Base-by-base conservation (phyloP, 2,329 filamentous ascomycete species). In the Monosporascus cannonballus region DNA sequence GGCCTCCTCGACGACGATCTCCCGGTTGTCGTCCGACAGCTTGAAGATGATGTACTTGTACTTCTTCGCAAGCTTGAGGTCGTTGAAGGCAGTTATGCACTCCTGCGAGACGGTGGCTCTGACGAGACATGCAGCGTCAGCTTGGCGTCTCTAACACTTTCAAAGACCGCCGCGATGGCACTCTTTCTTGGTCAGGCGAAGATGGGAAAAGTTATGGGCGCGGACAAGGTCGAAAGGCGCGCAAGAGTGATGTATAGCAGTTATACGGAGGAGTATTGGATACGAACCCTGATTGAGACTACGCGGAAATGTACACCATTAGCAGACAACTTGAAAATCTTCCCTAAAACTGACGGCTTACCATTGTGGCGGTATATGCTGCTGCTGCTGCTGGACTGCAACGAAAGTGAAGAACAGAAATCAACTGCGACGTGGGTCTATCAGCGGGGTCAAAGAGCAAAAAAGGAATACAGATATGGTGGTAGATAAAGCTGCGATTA, bases 1-100 rank as follows among this genome's bases (percentile, higher is more conserved):
- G 51, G 83, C 79, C 70, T 89, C 84, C 73, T 93, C 89, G 64
- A 94, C 83, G 54, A 88, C 85, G 69, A 94, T 90, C 75, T 90
- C 74, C 75, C 86, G 90, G 80, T 85, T 84, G 78, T 91, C 81
- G 73, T 92, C 87, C 60, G 85, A 86, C 70, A 94, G 84, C 81
- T 91, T 90, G 85, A 83, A 93, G 79, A 94, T 84, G 76, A 94
- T 87, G 81, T 83, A 95, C 76, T 90, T 92, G 77, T 84, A 79
- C 77, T 83, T 84, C 76, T 91, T 91, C 74, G 75, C 79, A 64
- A 91, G 84, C 83, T 93, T 93, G 61, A 93, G 81, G 63, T 92
- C 86, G 73, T 92, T 90, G 81, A 86, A 93, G 55, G 76, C 73
- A 61, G 71, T 70, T 69, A 84, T 82, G 81, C 87, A 91, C 55